Base-by-base conservation (phyloP, 2,329 filamentous ascomycete genomes). In the Lasiodiplodia sp. region DNA sequence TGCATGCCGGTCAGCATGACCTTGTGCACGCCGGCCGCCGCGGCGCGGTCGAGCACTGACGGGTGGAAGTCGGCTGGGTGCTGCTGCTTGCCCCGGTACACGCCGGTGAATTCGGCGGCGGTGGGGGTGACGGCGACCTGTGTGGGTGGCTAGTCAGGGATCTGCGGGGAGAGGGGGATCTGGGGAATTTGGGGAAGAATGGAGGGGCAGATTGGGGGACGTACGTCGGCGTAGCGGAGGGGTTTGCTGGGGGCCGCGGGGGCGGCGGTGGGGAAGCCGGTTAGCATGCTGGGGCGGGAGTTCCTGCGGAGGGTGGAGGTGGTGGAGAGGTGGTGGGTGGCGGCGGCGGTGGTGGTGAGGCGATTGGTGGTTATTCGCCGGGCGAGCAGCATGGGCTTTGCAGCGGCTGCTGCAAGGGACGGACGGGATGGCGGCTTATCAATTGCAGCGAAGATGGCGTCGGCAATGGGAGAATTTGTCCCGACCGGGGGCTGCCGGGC, bases 51-150 rank as follows among this genome's bases (percentile, higher is more conserved):
- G 40, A 85, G 77, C 0, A 81, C 28, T 81, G 1, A 78, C 75
- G 37, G 1, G 73, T 28, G 70, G 67, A 86, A 82, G 69, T 86
- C 84, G 1, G 81, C 74, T 3, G 78, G 74, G 60, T 86, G 84
- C 63, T 84, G 83, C 68, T 84, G 78, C 69, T 86, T 86, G 69
- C 78, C 79, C 7, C 84, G 81, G 69, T 86, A 86, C 67, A 83
- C 78, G 16, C 84, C 85, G n/a, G 81, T 79, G 67, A 85, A 86
- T 69, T 86, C 82, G 10, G 73, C 72, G 21, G 76, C 75, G 18
- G 76, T 78, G 53, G 75, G 75, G 38, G 77, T 78, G 4, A 77
- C 74, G 55, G 76, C 77, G 67, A 78, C 74, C 76, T 28, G 1
- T 28, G 25, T 78, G n/a, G 23, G 2, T 38, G 31, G 47, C 12